Conservation (phyloP, 148 eudicot species). For the Drosera capensis region DNA sequence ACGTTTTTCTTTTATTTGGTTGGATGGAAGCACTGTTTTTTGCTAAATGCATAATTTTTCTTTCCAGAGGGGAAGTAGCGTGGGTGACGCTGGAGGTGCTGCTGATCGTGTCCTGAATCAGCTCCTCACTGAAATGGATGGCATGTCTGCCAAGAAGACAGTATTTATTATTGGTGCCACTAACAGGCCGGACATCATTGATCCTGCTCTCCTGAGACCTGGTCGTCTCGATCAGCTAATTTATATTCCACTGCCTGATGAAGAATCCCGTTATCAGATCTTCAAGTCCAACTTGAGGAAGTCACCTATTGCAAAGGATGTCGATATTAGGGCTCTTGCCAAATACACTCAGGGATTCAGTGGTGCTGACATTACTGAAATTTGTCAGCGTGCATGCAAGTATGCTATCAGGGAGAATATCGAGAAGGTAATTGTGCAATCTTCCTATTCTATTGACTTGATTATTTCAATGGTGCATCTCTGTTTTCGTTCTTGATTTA, state of each 20-base stretch:
- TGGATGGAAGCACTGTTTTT: background rate
- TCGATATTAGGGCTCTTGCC: slow-evolving; percentile 68
- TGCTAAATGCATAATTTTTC: background rate
- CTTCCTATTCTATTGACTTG: background rate
- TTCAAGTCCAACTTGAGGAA: slow-evolving; percentile 73
- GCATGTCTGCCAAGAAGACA: slow-evolving; percentile 88
- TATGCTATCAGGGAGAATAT: slow-evolving; percentile 82
- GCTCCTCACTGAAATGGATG: slow-evolving; percentile 87
- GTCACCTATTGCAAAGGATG: slow-evolving; percentile 76
- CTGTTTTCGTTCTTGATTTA: too few relatives aligned
- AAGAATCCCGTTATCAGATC: slow-evolving; percentile 69
- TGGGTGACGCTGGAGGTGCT: slow-evolving; percentile 90
- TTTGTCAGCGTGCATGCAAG: slow-evolving; percentile 89
- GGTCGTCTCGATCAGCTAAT: slow-evolving; percentile 89
- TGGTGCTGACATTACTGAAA: slow-evolving; percentile 89
- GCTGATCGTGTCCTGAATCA: slow-evolving; percentile 87
- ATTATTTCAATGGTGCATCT: background rate
- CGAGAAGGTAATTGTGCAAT: slow-evolving; percentile 72
- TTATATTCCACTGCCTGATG: slow-evolving; percentile 85
- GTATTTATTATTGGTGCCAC: slow-evolving; percentile 89
- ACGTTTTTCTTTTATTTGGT: too few relatives aligned
- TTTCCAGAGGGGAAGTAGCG: slow-evolving; percentile 73
- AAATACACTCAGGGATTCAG: slow-evolving; percentile 91
- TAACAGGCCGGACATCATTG: slow-evolving; percentile 84
- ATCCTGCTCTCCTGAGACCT: slow-evolving; percentile 74